A percentile compares a stretch with the other conserved stretches of the same genome.
Evolutionary conservation across 495 filamentous ascomycete genomes (phyloP).

Genomic region (Bryoglossum gracile): DNA sequence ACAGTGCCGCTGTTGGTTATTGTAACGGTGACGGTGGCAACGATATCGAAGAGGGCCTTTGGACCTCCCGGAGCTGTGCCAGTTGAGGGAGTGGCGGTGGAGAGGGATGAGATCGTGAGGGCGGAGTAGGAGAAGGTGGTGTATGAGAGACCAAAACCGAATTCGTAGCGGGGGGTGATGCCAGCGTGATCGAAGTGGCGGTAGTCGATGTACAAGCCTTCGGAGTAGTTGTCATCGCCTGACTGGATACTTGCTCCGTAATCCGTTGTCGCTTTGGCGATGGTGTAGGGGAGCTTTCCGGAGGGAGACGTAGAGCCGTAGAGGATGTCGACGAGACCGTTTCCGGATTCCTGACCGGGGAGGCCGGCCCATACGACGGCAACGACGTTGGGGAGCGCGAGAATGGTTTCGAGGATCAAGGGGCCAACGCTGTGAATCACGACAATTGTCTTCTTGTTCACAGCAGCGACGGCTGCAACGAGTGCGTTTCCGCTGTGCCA

Average conservation of each 20-base stretch:
- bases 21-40: constrained; percentile 67
- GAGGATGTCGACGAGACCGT: constrained; percentile 80
- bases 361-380: constrained; percentile 85
- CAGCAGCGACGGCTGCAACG: constrained; percentile 63
- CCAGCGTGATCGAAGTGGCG: constrained; percentile 56
- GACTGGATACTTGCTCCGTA: constrained; percentile 61
- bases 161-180: constrained; percentile 63
- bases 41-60: constrained; percentile 54
- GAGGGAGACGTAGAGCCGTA: constrained; percentile 83
- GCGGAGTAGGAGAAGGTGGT: constrained; percentile 51
- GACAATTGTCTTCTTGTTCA: constrained; percentile 85
- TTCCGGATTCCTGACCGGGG: constrained; percentile 86
- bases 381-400: constrained; percentile 57
- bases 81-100: neutral
- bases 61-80: neutral
- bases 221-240: constrained; percentile 56
- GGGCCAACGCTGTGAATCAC: constrained; percentile 80
- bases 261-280: constrained; percentile 69
- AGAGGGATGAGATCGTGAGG: constrained; percentile 48
- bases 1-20: constrained; percentile 76
- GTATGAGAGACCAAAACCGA: constrained; percentile 74
- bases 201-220: constrained; percentile 61
- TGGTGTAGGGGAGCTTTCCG: constrained; percentile 72
- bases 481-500: constrained; percentile 77
- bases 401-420: constrained; percentile 71